Evolutionary conservation across 2,329 filamentous ascomycete species (phyloP), one percentile per base, ranked within the genome.

Genomic region (Phialophora verrucosa): DNA sequence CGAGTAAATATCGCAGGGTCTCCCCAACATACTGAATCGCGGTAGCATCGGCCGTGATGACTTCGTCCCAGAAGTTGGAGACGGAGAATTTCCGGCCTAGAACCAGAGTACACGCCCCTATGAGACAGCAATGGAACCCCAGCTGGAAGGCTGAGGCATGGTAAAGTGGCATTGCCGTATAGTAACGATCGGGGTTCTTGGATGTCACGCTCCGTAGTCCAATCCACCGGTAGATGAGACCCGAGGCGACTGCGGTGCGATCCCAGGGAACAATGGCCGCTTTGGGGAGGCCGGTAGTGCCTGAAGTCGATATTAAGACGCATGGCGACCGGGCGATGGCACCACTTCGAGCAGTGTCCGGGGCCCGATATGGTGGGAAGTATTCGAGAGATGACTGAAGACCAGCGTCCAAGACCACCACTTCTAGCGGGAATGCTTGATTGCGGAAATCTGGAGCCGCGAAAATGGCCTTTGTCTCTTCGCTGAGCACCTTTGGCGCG

Each of bases 221-320:
- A 35, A 91, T 79, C 78, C 88, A 89, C 3, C 79, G 75, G 0
- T 79, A 76, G 1, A 85, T 81, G 64, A 90, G 87, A 11, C 76
- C 77, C 25, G 81, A 82, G 1, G 83, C 87, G 1, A 84, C 53
- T 4, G 42, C 38, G n/a, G 66, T 67, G 5, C 69, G 65, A 25
- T 66, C 59, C 69, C 70, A 73, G 32, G 71, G 62, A n/a, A 72
- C 65, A 25, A 70, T 69, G 1, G 94, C 93, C 0, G 95, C 94
- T 80, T 98, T 98, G 17, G 93, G 94, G 73, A 87, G 83, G 0
- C 91, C 91, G 0, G 95, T 98, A 0, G 95, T 98, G n/a, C 94
- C 94, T 0, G 90, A 94, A 0, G 95, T 99, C 80, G 97, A 98
- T 71, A 97, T 93, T 69, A 96, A 84, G 53, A 90, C 83, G 1